phyloP scores from a whole-genome alignment of 2,329 filamentous ascomycete species.

The Exophiala calicioides region DNA sequence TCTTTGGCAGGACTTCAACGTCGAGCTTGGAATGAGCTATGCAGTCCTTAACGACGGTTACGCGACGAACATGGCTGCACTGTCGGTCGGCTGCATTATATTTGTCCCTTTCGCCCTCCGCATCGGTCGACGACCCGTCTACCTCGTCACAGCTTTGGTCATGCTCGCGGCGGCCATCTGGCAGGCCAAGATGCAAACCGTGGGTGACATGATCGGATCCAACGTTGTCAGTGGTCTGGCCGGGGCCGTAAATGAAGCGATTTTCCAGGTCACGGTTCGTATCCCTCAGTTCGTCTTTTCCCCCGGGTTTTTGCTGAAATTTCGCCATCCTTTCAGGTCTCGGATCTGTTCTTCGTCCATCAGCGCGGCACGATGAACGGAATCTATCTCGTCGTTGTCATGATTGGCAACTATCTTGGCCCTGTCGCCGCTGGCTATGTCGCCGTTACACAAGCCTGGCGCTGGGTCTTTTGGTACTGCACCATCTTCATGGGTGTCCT shows the following conservation, averaged over 20 bases:
- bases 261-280: constrained; percentile 45
- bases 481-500: constrained; percentile 36
- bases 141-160: constrained; percentile 41
- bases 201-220: constrained; percentile 43
- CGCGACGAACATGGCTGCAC: constrained; percentile 43
- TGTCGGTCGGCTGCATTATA: constrained; percentile 44
- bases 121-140: constrained; percentile 45
- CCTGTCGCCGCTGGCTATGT: constrained; percentile 40
- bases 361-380: constrained; percentile 54
- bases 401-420: constrained; percentile 37
- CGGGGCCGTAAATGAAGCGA: constrained; percentile 44
- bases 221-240: constrained; percentile 46
- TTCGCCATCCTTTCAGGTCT: constrained; percentile 36
- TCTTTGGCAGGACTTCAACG: constrained; percentile 44
- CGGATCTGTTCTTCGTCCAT: constrained; percentile 54
- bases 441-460: constrained; percentile 38
- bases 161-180: constrained; percentile 41
- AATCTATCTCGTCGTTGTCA: constrained; percentile 49
- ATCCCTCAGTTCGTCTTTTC: neutral
- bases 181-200: constrained; percentile 44
- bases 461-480: constrained; percentile 40
- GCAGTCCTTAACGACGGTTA: constrained; percentile 45
- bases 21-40: constrained; percentile 43
- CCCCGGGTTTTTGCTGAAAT: neutral
- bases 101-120: constrained; percentile 47